A percentile compares a stretch with the other conserved stretches of the same genome.
phyloP scores from a whole-genome alignment of 176 grass and related monocot genomes.

The Carex pumila region DNA sequence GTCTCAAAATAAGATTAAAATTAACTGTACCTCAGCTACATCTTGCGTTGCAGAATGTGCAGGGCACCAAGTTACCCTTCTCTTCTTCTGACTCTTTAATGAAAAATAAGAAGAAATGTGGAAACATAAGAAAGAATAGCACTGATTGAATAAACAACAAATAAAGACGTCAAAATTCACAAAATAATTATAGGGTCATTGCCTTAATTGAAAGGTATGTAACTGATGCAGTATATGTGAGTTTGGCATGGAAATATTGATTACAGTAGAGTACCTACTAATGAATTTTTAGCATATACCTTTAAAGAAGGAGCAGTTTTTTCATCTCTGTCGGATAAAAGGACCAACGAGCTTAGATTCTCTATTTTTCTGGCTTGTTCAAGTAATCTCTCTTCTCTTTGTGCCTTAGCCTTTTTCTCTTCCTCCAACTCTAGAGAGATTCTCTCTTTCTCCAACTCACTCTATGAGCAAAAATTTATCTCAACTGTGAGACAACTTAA shows the following conservation, averaged over 20 bases:
- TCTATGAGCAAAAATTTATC: constrained; percentile 33
- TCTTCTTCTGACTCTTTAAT: constrained; percentile 64
- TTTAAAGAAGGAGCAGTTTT: constrained; percentile 36
- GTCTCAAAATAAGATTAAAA: constrained; percentile 1
- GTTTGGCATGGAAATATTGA: neutral
- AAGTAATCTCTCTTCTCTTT: constrained; percentile 66
- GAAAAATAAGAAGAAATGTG: constrained; percentile 10
- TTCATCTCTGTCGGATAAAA: constrained; percentile 85
- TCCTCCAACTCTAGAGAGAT: constrained; percentile 88
- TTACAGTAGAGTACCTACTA: neutral
- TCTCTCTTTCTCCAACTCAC: constrained; percentile 93
- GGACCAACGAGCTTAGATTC: constrained; percentile 84
- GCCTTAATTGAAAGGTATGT: neutral
- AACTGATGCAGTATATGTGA: neutral
- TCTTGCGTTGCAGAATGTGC: constrained; percentile 38
- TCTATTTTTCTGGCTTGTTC: constrained; percentile 90
- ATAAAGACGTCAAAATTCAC: neutral
- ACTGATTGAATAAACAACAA: neutral
- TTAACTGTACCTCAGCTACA: constrained; percentile 51
- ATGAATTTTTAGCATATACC: constrained; percentile 33
- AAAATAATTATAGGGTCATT: neutral
- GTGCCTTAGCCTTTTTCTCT: constrained; percentile 89
- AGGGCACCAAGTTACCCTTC: constrained; percentile 83
- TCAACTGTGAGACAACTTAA: neutral
- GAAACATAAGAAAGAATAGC: constrained; percentile 3